Conservation (phyloP, 257 asterid genomes). For the Lycium ferocissimum region DNA sequence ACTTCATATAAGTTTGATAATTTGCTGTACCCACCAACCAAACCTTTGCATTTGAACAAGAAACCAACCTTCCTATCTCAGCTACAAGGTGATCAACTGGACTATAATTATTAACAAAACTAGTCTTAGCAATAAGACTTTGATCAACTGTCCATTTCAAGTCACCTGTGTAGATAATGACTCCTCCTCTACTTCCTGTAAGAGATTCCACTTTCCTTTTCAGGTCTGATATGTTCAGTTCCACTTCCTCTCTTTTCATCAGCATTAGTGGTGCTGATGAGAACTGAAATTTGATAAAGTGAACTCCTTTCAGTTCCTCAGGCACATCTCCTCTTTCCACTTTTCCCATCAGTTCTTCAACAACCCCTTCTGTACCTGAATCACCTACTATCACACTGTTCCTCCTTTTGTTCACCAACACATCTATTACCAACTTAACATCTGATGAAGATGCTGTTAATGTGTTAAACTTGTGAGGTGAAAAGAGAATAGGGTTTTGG, state of each 20-base stretch:
- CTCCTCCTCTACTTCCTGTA: conserved; percentile 44
- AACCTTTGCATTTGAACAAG: conserved; percentile 53
- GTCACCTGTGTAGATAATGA: conserved; percentile 68
- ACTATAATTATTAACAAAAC: conserved; percentile 38
- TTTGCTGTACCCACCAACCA: conserved; percentile 78
- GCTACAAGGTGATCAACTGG: conserved; percentile 62
- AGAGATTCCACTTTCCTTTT: conserved; percentile 67
- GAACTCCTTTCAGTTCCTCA: conserved; percentile 54
- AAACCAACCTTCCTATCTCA: conserved; percentile 64
- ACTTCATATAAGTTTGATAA: conserved; percentile 70
- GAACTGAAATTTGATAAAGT: conserved; percentile 60
- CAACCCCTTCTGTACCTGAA: conserved; percentile 49
- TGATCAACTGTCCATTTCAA: conserved; percentile 66
- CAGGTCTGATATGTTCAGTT: conserved; percentile 57
- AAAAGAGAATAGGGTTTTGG: conserved; percentile 45
- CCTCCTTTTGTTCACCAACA: conserved; percentile 44
- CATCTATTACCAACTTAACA: conserved; percentile 46
- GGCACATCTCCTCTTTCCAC: conserved; percentile 64
- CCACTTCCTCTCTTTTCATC: conserved; percentile 75
- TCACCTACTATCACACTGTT: conserved; percentile 67
- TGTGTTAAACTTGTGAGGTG: conserved; percentile 45
- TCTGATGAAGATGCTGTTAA: conserved; percentile 34
- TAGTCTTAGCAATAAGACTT: not conserved
- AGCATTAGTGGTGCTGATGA: conserved; percentile 60
- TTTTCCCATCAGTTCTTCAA: conserved; percentile 48